These are phyloP conservation scores for Tricholoma flavovirens DNA, from an alignment of 768 basidiomycete species.

Conservation along the genomic window DNA sequence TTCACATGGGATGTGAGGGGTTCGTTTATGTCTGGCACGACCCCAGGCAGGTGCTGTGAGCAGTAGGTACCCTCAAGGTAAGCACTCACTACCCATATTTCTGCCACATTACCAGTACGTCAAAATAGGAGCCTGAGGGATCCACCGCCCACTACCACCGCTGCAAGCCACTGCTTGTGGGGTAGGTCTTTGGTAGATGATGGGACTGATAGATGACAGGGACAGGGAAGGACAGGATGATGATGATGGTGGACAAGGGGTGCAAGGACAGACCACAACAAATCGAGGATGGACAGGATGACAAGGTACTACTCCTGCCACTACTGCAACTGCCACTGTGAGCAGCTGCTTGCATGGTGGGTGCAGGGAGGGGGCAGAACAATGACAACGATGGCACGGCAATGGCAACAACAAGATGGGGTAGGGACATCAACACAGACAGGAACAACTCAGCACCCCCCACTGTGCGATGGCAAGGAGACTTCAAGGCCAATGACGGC, in stretches of 20 bases:
- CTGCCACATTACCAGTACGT: background rate
- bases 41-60: background rate
- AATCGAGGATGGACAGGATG: slow-evolving; percentile 11
- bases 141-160: background rate
- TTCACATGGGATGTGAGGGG: no score
- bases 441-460: background rate
- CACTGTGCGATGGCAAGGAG: background rate
- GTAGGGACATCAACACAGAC: background rate
- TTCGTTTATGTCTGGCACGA: background rate
- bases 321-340: background rate
- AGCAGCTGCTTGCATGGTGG: background rate
- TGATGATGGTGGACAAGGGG: background rate
- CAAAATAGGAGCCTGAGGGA: background rate
- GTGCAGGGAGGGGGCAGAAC: background rate
- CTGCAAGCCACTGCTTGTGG: background rate
- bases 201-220: background rate
- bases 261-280: background rate
- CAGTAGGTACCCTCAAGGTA: background rate
- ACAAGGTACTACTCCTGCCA: background rate
- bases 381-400: background rate
- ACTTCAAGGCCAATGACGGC: background rate
- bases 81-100: background rate
- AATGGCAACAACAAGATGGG: background rate
- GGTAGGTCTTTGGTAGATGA: background rate
- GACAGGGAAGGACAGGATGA: no score